These are phyloP conservation scores for Aegilops umbellulata DNA, from an alignment of 176 grass and related monocot genomes.

Conservation along the genomic window DNA sequence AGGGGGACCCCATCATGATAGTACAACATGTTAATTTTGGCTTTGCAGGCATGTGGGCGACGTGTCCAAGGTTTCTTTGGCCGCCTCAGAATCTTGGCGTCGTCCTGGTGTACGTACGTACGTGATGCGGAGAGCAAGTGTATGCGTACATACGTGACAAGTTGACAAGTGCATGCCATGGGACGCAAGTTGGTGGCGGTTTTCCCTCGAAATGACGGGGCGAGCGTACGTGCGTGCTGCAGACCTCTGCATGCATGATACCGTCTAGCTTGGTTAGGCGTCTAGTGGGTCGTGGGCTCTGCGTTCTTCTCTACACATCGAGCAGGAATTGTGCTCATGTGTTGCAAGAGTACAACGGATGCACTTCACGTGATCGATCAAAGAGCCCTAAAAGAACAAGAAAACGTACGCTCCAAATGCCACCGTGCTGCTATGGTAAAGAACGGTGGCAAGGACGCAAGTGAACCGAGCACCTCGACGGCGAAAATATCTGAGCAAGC, in stretches of 20 bases:
- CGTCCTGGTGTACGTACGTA: not conserved
- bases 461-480: no score
- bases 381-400: not conserved
- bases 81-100: slow-evolving; percentile 1
- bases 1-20: not conserved
- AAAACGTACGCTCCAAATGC: not conserved
- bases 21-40: not conserved
- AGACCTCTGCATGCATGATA: not conserved
- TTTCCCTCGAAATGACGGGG: not conserved
- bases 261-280: not conserved
- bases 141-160: slow-evolving; percentile 6
- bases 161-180: slow-evolving; percentile 16
- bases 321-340: not conserved
- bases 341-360: not conserved
- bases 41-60: slow-evolving; percentile 13
- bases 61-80: slow-evolving; percentile 7
- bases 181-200: not conserved
- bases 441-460: no score
- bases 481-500: not conserved
- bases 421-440: not conserved
- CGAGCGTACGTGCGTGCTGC: not conserved
- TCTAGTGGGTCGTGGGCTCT: not conserved
- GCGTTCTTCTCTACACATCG: not conserved
- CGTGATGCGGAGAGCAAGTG: not conserved
- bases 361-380: not conserved